Evolutionary conservation across 768 basidiomycete genomes (phyloP), one percentile per base, ranked within the genome.

Genomic region (Mycena kentingensis): DNA sequence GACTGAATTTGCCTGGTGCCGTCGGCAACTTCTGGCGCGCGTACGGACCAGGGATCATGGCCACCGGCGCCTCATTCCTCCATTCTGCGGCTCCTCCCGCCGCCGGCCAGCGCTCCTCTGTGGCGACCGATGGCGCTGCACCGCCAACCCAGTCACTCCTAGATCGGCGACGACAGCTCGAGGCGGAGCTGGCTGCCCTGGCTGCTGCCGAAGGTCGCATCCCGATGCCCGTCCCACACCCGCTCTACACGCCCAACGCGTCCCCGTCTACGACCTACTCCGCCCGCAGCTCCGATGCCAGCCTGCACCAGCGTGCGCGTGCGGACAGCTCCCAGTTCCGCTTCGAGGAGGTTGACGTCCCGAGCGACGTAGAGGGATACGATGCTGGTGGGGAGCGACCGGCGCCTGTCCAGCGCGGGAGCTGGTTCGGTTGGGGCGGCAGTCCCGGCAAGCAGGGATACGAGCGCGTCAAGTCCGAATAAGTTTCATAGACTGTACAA

Each of bases 341-440:
- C 52, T 86, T 85, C 55, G 88, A 89, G 59, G 85, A 90, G 69
- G 78, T 84, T 2, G 82, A 85, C 54, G 81, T 84, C n/a, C 81
- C 81, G 35, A 85, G 83, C 50, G 87, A 90, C 57, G 77, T 75
- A 13, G 88, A 90, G 55, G 84, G 81, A 5, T 80, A 87, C 49
- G 80, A 83, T 48, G 71, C 71, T 39, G 2, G 48, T 11, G 63
- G 62, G 19, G 72, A 58, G 27, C 63, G 46, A 7, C 38, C 53
- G n/a, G 51, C 36, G 8, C 46, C 31, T 55, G 49, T 51, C 53
- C 62, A 21, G 41, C 63, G 29, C 36, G 65, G 65, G 47, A 77
- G 78, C 48, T 84, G 82, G 81, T 83, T 84, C 64, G 73, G 69
- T 18, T 76, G 80, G 64, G 75, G 79, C 65, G 70, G 73, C 3